Evolutionary conservation across 192 early-diverging fungal species (phyloP).

Genomic region (Backusella sp.): DNA sequence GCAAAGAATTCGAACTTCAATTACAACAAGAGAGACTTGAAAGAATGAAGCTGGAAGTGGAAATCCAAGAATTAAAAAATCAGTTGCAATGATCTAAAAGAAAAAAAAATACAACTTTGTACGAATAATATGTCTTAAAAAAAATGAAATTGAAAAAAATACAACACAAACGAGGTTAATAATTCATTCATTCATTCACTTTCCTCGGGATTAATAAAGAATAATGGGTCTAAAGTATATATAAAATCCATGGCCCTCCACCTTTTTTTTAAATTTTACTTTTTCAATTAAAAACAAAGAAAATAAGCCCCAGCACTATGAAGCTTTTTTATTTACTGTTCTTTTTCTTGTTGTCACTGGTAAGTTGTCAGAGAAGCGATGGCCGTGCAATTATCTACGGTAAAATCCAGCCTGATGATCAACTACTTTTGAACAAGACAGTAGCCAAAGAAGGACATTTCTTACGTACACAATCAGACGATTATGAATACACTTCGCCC

Average conservation of each 20-base stretch:
- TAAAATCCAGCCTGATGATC: not conserved
- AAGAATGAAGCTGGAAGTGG: conserved; percentile 20
- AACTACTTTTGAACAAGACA: not conserved
- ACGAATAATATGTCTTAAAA: not conserved
- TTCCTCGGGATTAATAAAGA: conserved; percentile 1
- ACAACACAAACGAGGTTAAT: not conserved
- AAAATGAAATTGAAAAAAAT: not conserved
- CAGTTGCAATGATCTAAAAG: not conserved
- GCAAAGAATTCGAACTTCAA: conserved; percentile 19
- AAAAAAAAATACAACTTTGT: not conserved
- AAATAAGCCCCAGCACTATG: not conserved
- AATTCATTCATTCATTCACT: not conserved
- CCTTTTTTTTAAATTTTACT: not conserved
- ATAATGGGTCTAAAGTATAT: not conserved
- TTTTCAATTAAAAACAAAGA: not conserved
- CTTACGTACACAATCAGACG: not conserved
- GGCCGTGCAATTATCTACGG: not conserved
- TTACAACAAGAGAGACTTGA: conserved; percentile 21
- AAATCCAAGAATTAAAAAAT: conserved; percentile 21
- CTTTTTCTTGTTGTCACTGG: not conserved
- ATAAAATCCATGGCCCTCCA: not conserved
- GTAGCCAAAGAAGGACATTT: not conserved
- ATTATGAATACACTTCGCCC: not conserved
- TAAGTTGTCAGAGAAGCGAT: not conserved
- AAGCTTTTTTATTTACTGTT: not conserved